Evolutionary conservation across 2,329 filamentous ascomycete species (phyloP), one percentile per base, ranked within the genome.

Genomic region (Aureobasidium melanogenum): DNA sequence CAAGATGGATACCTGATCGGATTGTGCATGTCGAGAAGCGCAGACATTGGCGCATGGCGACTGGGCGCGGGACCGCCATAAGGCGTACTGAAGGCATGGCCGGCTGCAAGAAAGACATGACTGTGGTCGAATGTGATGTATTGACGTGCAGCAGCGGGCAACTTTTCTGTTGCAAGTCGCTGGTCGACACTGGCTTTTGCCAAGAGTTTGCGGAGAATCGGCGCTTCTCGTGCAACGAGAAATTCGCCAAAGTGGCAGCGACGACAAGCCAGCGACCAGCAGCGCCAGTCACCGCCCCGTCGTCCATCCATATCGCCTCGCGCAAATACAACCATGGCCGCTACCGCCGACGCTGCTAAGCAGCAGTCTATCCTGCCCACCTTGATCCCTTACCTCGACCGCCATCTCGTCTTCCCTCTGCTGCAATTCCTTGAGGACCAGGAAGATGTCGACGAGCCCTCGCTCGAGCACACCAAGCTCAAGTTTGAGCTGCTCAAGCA

Each of bases 401-500:
- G 94, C 69, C 94, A 99, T 76, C 83, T 99, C 70, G 89, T 97
- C 73, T 99, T 96, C 79, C 94, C 94, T 67, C 84, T 99, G 66
- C 87, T 99, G 74, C 92, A 97, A 79, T 97, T 96, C 77, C 83
- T 88, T 71, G 87, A 87, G 71, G 86, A 88, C 72, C 86, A 90
- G 75, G 84, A 88, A 71, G 87, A 86, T 70, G 86, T 88, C 72
- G 88, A 90, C 74, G 88, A 96, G 67, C 70, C 82, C 76, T 77
- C 83, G 61, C 81, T 81, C 70, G 81, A 81, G 70, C 87, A 96
- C 69, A 87, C 88, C 65, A 85, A 88, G 73, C 86, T 91, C 69
- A 96, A 96, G 77, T 96, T 93, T 76, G 88, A 93, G 78, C 86
- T 99, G 63, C 85, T 99, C 68, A 93, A 96, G 80, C 87, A 91